phyloP scores from a whole-genome alignment of 495 filamentous ascomycete species.

The Aspergillus panamensis region DNA sequence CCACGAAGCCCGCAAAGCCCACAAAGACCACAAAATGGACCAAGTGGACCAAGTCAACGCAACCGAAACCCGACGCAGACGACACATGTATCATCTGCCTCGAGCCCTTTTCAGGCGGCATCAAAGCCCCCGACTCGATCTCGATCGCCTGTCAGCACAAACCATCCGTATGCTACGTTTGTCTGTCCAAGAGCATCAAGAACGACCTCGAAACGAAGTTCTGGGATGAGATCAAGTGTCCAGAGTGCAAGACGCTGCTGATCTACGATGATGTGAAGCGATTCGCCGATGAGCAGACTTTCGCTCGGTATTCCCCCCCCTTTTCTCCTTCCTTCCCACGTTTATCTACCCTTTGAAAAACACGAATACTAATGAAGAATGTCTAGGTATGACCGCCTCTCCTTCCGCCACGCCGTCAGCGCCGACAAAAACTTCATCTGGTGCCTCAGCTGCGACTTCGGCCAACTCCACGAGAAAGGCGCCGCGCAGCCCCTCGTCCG shows the following conservation, averaged over 20 bases:
- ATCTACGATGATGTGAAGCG: slow-evolving; percentile 11
- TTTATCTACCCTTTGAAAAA: background rate
- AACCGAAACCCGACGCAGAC: background rate
- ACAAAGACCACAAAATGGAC: background rate
- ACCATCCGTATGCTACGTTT: slow-evolving; percentile 6
- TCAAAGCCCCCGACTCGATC: slow-evolving; percentile 2
- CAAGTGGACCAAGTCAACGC: too few relatives aligned
- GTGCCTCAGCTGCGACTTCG: slow-evolving; percentile 15
- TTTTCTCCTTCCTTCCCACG: too few relatives aligned
- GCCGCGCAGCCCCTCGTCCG: slow-evolving; percentile 5
- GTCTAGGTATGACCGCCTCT: slow-evolving; percentile 9
- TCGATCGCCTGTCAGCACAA: slow-evolving; percentile 10
- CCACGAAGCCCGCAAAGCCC: background rate
- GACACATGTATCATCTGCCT: slow-evolving; percentile 16
- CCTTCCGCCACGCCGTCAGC: slow-evolving; percentile 10
- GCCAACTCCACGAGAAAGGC: slow-evolving; percentile 12
- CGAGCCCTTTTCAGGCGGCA: slow-evolving; percentile 6
- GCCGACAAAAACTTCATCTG: slow-evolving; percentile 17
- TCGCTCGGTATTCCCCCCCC: background rate
- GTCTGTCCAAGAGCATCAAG: slow-evolving; percentile 15
- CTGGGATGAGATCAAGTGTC: slow-evolving; percentile 18
- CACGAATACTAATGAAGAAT: slow-evolving; percentile 2
- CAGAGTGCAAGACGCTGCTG: slow-evolving; percentile 10
- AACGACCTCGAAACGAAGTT: slow-evolving; percentile 14
- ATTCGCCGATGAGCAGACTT: slow-evolving; percentile 12